Base-by-base conservation (phyloP, 1,284 basidiomycete genomes). In the Schizopora paradoxa region DNA sequence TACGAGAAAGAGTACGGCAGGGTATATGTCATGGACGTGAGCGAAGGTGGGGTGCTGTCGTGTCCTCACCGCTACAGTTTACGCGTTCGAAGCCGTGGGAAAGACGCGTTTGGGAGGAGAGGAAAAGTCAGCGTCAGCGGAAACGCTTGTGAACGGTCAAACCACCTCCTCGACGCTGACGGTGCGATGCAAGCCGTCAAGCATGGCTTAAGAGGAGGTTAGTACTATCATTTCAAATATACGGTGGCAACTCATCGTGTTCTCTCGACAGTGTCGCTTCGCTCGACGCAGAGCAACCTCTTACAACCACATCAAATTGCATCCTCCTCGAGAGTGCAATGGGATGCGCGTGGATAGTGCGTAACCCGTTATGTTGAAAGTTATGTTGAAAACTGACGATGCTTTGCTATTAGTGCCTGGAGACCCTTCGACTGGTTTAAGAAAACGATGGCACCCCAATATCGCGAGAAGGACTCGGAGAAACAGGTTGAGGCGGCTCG, bases 341-440 rank as follows among this genome's bases (percentile, higher is more conserved):
- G 62, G 58, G 59, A 68, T 29, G 56, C 66, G 45, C 66, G 62
- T 19, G 38, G 49, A n/a, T 29, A 34, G 51, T 53, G 25, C 26
- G 51, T 43, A n/a, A 11, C 25, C 6, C 4, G 22, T 16, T 27
- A 16, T 5, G 26, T 16, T 3, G 18, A 19, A 22, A 8, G 13
- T 43, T 27, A 14, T 33, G 27, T 29, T 5, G 13, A 37, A 18
- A 22, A 72, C 69, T 46, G 66, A 64, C 38, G 64, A 19, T 21
- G 10, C 13, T 22, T 4, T 16, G 6, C 13, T 22, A 16, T 4
- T 34, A 67, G 66, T 52, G 63, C 61, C 4, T 62, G 72, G 56
- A 76, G 71, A 51, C 81, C 83, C 7, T 56, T 86, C 38, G 64
- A 70, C 7, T 87, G 84, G 84, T 57, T 88, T 6, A 71, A 71